These are phyloP conservation scores for Hypoxylon intermedium DNA, from an alignment of 495 filamentous ascomycete species.

Conservation along the genomic window DNA sequence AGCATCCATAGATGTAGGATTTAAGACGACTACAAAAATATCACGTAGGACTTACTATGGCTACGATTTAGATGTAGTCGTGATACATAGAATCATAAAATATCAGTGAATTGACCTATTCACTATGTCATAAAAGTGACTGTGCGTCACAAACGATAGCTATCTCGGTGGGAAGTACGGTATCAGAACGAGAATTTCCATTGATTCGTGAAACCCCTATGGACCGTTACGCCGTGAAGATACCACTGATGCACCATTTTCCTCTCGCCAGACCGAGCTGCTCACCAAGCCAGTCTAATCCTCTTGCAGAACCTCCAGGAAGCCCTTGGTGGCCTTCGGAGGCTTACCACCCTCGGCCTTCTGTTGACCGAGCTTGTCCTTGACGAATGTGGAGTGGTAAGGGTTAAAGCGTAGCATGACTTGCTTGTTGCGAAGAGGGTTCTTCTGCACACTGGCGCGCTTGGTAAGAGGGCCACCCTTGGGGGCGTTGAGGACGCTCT, in stretches of 20 bases:
- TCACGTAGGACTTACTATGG: too few relatives aligned
- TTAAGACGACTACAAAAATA: too few relatives aligned
- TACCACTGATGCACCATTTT: constrained; percentile 38
- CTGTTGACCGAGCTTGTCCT: constrained; percentile 62
- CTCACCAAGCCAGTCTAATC: constrained; percentile 50
- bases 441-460: constrained; percentile 93
- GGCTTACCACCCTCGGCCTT: constrained; percentile 51
- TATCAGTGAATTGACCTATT: not conserved
- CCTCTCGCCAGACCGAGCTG: constrained; percentile 37
- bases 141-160: not conserved
- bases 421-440: constrained; percentile 98
- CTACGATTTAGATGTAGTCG: not conserved
- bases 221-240: constrained; percentile 45
- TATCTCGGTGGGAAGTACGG: constrained; percentile 21
- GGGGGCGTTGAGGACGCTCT: constrained; percentile 86
- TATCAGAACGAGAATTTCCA: constrained; percentile 44
- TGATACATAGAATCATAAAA: not conserved
- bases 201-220: constrained; percentile 47
- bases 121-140: not conserved
- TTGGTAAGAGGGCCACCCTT: constrained; percentile 91
- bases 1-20: too few relatives aligned
- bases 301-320: constrained; percentile 52
- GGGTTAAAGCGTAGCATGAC: constrained; percentile 96
- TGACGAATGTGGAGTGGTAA: constrained; percentile 85
- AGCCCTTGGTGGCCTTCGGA: constrained; percentile 42